These are phyloP conservation scores for Mucor irregularis DNA, from an alignment of 371 early-diverging fungal species.

Conservation along the genomic window DNA sequence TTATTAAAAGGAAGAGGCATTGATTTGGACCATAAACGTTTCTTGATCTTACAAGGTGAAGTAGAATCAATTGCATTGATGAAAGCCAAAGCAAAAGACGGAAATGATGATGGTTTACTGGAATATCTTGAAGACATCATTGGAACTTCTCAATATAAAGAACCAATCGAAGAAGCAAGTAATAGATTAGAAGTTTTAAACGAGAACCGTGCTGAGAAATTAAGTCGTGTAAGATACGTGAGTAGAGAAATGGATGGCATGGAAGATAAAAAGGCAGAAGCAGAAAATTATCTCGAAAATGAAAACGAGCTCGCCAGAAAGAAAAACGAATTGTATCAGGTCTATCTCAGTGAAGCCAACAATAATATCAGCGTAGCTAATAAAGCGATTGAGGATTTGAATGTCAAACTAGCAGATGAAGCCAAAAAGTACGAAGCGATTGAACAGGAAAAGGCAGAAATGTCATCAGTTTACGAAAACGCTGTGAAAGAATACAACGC, in stretches of 20 bases:
- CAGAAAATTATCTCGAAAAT: conserved; percentile 74
- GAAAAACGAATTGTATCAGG: conserved; percentile 78
- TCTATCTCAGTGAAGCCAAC: conserved; percentile 54
- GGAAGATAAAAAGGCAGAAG: conserved; percentile 82
- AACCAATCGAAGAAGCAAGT: conserved; percentile 80
- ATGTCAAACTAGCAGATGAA: conserved; percentile 60
- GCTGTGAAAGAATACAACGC: conserved; percentile 68
- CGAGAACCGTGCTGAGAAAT: conserved; percentile 79
- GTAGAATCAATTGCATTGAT: conserved; percentile 99
- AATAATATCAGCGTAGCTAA: conserved; percentile 47
- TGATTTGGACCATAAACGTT: conserved; percentile 99
- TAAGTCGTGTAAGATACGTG: conserved; percentile 84
- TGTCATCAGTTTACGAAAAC: conserved; percentile 57
- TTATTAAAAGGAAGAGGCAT: conserved; percentile 91
- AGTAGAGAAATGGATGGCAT: conserved; percentile 80
- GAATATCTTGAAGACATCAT: conserved; percentile 99
- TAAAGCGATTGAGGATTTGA: conserved; percentile 49
- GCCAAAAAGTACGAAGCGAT: conserved; percentile 52
- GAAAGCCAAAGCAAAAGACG: conserved; percentile 95
- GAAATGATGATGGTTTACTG: conserved; percentile 95
- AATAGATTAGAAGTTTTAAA: conserved; percentile 71
- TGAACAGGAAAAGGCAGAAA: conserved; percentile 55
- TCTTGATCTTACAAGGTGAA: conserved; percentile 99
- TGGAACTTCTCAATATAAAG: conserved; percentile 93
- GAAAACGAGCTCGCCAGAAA: conserved; percentile 80